phyloP scores from a whole-genome alignment of 208 protist species.

The Crithidia acanthocephali region DNA sequence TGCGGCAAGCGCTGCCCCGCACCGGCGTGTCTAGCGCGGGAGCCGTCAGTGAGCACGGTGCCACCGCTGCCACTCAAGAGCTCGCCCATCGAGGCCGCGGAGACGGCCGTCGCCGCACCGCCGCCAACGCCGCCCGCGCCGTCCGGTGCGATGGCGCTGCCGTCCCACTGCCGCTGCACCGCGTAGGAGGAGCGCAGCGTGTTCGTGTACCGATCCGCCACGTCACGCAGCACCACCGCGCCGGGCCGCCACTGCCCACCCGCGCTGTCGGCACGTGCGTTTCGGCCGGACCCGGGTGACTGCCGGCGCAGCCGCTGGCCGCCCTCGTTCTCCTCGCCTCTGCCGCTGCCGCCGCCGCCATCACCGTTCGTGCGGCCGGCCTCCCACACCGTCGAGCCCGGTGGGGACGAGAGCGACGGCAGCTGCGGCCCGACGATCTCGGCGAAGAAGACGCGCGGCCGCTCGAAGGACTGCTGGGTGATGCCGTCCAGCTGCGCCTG shows the following conservation, averaged over 20 bases:
- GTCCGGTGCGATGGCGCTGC: background rate
- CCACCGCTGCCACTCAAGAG: constrained; percentile 2
- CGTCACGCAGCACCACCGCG: constrained; percentile 8
- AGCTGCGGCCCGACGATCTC: constrained; percentile 20
- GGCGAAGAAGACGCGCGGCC: constrained; percentile 21
- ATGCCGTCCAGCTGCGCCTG: constrained; percentile 70
- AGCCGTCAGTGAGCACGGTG: background rate
- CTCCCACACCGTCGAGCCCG: background rate
- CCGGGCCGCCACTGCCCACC: background rate
- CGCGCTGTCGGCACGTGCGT: background rate
- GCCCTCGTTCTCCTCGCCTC: background rate
- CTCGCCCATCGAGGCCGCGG: background rate
- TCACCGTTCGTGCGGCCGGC: background rate
- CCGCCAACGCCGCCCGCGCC: background rate
- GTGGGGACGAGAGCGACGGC: background rate
- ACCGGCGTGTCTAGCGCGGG: background rate
- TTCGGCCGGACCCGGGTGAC: background rate
- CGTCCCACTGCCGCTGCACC: constrained; percentile 10
- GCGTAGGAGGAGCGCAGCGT: constrained; percentile 29
- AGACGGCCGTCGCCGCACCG: background rate
- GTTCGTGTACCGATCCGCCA: constrained; percentile 29
- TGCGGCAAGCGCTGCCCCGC: too few relatives aligned
- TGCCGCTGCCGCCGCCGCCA: background rate
- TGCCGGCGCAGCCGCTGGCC: background rate
- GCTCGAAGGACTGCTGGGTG: constrained; percentile 72